Evolutionary conservation across 176 grass and related monocot species (phyloP).

Genomic region (Triticum aestivum): DNA sequence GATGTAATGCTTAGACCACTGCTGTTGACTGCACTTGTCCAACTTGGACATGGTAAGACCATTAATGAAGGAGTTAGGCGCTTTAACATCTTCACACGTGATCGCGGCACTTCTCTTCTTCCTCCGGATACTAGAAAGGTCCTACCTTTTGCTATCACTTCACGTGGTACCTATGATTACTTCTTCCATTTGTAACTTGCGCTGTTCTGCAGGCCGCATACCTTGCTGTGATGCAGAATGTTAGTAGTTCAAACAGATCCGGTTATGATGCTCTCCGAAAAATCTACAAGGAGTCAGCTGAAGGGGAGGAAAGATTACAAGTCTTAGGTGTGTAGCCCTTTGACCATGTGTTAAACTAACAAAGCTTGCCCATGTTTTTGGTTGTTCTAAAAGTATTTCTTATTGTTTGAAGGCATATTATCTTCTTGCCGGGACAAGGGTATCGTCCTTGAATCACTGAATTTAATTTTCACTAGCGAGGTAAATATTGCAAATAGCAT

Average conservation of each 20-base stretch:
- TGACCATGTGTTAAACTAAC: conserved; percentile 22
- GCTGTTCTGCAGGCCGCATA: conserved; percentile 69
- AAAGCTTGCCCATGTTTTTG: conserved; percentile 29
- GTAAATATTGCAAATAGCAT: conserved; percentile 21
- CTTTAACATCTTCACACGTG: conserved; percentile 57
- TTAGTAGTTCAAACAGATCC: conserved; percentile 56
- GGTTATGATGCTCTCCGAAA: conserved; percentile 76
- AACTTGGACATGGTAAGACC: conserved; percentile 61
- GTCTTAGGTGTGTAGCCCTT: conserved; percentile 55
- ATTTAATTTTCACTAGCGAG: conserved; percentile 66
- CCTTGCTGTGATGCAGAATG: conserved; percentile 78
- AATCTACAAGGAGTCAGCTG: conserved; percentile 55
- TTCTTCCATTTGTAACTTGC: conserved; percentile 8
- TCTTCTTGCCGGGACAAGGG: conserved; percentile 57
- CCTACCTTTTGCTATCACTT: conserved; percentile 28
- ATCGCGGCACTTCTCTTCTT: conserved; percentile 62
- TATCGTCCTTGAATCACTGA: conserved; percentile 74
- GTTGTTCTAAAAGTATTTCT: conserved; percentile 21
- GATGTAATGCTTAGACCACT: conserved; percentile 71
- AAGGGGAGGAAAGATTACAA: conserved; percentile 61
- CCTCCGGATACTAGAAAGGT: conserved; percentile 84
- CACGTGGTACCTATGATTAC: not conserved
- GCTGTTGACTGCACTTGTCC: conserved; percentile 68
- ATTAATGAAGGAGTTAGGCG: conserved; percentile 71
- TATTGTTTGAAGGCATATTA: conserved; percentile 48